Conservation (phyloP, 2,329 filamentous ascomycete species). For the Huntiella abstrusa region DNA sequence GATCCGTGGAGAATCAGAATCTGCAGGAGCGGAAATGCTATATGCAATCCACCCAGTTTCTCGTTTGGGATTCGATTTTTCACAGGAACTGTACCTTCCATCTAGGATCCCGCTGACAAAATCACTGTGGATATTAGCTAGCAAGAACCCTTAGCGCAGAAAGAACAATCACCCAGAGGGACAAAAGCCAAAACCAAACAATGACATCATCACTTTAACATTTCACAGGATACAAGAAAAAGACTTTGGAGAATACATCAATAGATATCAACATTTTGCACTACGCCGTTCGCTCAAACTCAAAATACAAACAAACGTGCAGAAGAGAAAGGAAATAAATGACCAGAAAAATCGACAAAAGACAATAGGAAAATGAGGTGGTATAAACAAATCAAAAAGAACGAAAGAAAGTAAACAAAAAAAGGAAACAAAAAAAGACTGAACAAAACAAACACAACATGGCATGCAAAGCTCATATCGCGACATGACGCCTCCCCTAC, state of each 20-base stretch:
- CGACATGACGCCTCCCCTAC: background rate
- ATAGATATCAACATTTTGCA: background rate
- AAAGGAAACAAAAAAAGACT: background rate
- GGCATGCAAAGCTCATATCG: conserved; percentile 12
- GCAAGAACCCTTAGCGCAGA: too few relatives aligned
- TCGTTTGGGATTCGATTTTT: too few relatives aligned
- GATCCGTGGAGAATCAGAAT: too few relatives aligned
- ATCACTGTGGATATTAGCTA: too few relatives aligned
- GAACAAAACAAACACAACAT: conserved; percentile 8
- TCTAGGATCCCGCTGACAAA: too few relatives aligned
- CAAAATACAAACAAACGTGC: background rate
- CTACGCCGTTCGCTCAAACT: background rate
- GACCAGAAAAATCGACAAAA: conserved; percentile 3
- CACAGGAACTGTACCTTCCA: too few relatives aligned
- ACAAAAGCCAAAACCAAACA: too few relatives aligned
- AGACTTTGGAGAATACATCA: background rate
- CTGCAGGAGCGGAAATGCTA: too few relatives aligned
- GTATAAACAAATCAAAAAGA: conserved; percentile 9
- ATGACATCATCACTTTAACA: too few relatives aligned
- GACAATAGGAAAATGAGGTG: conserved; percentile 4
- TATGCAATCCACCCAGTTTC: too few relatives aligned
- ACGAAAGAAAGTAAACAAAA: conserved; percentile 5
- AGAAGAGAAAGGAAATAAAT: conserved; percentile 4
- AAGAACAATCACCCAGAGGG: too few relatives aligned
- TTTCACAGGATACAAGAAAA: too few relatives aligned